These are phyloP conservation scores for Suillus alpinus DNA, from an alignment of 768 basidiomycete species.

Conservation along the genomic window DNA sequence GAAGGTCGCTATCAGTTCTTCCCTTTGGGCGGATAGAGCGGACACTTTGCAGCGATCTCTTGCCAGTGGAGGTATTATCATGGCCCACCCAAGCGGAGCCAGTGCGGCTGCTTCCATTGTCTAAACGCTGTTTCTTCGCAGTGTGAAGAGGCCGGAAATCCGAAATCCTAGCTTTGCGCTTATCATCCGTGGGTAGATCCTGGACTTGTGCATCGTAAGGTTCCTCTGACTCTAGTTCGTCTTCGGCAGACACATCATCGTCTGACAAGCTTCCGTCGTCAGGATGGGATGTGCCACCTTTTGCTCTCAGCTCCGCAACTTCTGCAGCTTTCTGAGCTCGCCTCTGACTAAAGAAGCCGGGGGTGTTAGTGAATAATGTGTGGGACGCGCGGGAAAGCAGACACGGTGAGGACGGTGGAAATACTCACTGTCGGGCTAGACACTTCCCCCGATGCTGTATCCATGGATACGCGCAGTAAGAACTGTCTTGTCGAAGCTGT, in stretches of 20 bases:
- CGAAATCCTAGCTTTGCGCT: slow-evolving; percentile 22
- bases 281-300: slow-evolving; percentile 23
- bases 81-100: slow-evolving; percentile 15
- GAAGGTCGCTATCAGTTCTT: slow-evolving; percentile 22
- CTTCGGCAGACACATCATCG: slow-evolving; percentile 31
- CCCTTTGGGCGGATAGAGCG: slow-evolving; percentile 27
- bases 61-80: slow-evolving; percentile 14
- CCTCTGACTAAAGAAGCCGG: slow-evolving; percentile 43
- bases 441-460: slow-evolving; percentile 76
- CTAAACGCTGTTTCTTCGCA: slow-evolving; percentile 24
- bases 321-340: slow-evolving; percentile 55
- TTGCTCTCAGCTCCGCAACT: slow-evolving; percentile 44
- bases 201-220: slow-evolving; percentile 18
- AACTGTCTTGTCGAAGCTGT: slow-evolving; percentile 73
- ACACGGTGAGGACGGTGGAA: slow-evolving; percentile 10
- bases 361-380: slow-evolving; percentile 6
- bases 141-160: slow-evolving; percentile 18
- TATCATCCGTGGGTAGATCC: slow-evolving; percentile 21
- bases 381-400: slow-evolving; percentile 2
- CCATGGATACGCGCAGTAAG: slow-evolving; percentile 83
- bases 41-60: slow-evolving; percentile 19
- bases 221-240: slow-evolving; percentile 38
- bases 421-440: slow-evolving; percentile 63
- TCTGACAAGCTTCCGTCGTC: slow-evolving; percentile 29
- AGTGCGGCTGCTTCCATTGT: slow-evolving; percentile 5